A percentile compares a stretch with the other conserved stretches of the same genome.
Conservation (phyloP, 768 basidiomycete species). For the Thelephora ganbajun region DNA sequence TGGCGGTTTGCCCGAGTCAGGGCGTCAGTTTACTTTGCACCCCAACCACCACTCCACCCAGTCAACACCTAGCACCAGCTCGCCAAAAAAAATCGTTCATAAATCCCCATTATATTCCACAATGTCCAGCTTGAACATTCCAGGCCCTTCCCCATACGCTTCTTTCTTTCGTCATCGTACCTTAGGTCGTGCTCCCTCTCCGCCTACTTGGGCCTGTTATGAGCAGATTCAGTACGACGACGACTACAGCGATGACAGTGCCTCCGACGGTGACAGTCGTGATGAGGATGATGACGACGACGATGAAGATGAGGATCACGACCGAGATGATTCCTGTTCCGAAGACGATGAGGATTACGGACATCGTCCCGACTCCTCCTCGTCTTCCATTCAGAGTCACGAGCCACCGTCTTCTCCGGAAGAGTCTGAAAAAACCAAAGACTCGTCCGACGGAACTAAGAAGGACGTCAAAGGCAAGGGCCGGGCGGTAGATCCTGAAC, state of each 20-base stretch:
- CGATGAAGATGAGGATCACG: conserved; percentile 39
- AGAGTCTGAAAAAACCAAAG: conserved; percentile 18
- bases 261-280: conserved; percentile 37
- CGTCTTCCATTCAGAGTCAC: conserved; percentile 5
- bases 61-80: not conserved
- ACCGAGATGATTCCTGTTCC: conserved; percentile 40
- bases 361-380: too few relatives aligned
- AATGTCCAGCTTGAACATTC: conserved; percentile 10
- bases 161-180: conserved; percentile 54
- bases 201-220: conserved; percentile 83
- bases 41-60: conserved; percentile 10
- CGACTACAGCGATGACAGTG: conserved; percentile 32
- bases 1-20: too few relatives aligned
- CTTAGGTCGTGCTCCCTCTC: conserved; percentile 69
- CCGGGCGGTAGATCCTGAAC: conserved; percentile 57
- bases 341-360: conserved; percentile 62
- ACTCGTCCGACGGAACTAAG: conserved; percentile 23
- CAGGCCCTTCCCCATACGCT: conserved; percentile 10
- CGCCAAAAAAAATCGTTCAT: not conserved
- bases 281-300: conserved; percentile 29
- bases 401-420: conserved; percentile 13
- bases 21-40: conserved; percentile 3
- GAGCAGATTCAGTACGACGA: conserved; percentile 72
- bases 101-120: too few relatives aligned
- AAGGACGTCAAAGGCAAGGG: conserved; percentile 73